Evolutionary conservation across 2,329 filamentous ascomycete species (phyloP).

Genomic region (Microascus cirrosus): DNA sequence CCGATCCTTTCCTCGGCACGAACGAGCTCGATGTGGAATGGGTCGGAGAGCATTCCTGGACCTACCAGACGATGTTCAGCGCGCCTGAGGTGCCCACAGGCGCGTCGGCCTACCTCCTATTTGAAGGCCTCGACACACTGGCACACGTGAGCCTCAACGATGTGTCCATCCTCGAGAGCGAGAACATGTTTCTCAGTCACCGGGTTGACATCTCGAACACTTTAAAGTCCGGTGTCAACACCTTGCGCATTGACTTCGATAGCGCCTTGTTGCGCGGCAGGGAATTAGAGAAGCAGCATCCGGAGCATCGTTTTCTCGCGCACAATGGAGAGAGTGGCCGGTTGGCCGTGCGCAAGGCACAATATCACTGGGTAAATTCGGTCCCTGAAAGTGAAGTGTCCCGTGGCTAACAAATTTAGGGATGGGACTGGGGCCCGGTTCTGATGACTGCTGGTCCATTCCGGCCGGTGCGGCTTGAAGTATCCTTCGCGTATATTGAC

Average conservation of each 20-base stretch:
- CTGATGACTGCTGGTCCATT: conserved; percentile 61
- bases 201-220: conserved; percentile 53
- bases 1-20: conserved; percentile 63
- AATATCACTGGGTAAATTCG: conserved; percentile 57
- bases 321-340: conserved; percentile 56
- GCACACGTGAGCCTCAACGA: conserved; percentile 62
- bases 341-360: conserved; percentile 49
- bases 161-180: conserved; percentile 51
- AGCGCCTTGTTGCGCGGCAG: conserved; percentile 51
- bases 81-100: conserved; percentile 21
- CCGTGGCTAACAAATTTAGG: conserved; percentile 25
- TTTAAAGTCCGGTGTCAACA: conserved; percentile 40
- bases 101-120: conserved; percentile 48
- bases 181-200: conserved; percentile 72
- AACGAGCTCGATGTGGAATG: conserved; percentile 66
- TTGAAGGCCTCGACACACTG: conserved; percentile 73
- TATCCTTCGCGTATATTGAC: conserved; percentile 53
- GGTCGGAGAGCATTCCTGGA: conserved; percentile 62
- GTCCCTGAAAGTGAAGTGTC: neutral
- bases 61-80: conserved; percentile 53
- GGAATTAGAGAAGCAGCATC: conserved; percentile 46
- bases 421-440: conserved; percentile 64
- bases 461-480: conserved; percentile 61
- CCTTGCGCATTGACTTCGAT: conserved; percentile 52
- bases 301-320: conserved; percentile 52